These are phyloP conservation scores for Xylariaceae sp. DNA, from an alignment of 2,329 filamentous ascomycete species.

Conservation along the genomic window DNA sequence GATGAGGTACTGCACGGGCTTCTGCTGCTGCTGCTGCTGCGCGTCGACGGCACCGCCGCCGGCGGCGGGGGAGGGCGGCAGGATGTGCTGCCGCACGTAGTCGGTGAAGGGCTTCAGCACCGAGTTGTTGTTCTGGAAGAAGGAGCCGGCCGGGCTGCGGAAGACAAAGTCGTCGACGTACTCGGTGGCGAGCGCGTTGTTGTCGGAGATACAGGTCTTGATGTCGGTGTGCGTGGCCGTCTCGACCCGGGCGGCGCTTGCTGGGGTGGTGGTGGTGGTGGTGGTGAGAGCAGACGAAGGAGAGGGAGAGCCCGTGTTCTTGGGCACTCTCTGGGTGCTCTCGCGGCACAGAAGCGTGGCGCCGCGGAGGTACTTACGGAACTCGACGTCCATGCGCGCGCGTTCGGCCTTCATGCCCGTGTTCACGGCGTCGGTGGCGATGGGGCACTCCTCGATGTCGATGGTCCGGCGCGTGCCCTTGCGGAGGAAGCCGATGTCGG, in stretches of 20 bases:
- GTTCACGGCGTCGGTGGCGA: slow-evolving; percentile 80
- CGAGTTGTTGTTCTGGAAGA: slow-evolving; percentile 99
- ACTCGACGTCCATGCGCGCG: slow-evolving; percentile 63
- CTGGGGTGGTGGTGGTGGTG: slow-evolving; percentile 14
- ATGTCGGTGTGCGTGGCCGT: slow-evolving; percentile 59
- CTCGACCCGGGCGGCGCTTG: slow-evolving; percentile 44
- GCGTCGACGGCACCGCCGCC: too few relatives aligned
- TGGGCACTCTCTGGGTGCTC: slow-evolving; percentile 62
- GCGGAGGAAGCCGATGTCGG: slow-evolving; percentile 81
- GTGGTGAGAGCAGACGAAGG: neutral
- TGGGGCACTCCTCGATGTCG: slow-evolving; percentile 96
- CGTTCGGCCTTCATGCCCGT: slow-evolving; percentile 73
- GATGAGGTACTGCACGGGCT: slow-evolving; percentile 73
- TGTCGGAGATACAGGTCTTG: slow-evolving; percentile 85
- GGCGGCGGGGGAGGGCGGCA: slow-evolving; percentile 40
- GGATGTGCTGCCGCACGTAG: slow-evolving; percentile 75
- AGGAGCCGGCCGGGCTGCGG: slow-evolving; percentile 83
- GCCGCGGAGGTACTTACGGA: slow-evolving; percentile 66
- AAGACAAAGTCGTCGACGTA: slow-evolving; percentile 82
- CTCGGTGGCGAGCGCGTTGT: slow-evolving; percentile 75
- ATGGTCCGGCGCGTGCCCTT: slow-evolving; percentile 76
- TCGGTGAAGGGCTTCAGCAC: slow-evolving; percentile 81
- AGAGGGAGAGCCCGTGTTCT: slow-evolving; percentile 26
- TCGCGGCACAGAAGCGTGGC: slow-evolving; percentile 87
- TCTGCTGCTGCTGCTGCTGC: too few relatives aligned